Conservation (phyloP, 2,329 filamentous ascomycete genomes). For the Verticillium longisporum region DNA sequence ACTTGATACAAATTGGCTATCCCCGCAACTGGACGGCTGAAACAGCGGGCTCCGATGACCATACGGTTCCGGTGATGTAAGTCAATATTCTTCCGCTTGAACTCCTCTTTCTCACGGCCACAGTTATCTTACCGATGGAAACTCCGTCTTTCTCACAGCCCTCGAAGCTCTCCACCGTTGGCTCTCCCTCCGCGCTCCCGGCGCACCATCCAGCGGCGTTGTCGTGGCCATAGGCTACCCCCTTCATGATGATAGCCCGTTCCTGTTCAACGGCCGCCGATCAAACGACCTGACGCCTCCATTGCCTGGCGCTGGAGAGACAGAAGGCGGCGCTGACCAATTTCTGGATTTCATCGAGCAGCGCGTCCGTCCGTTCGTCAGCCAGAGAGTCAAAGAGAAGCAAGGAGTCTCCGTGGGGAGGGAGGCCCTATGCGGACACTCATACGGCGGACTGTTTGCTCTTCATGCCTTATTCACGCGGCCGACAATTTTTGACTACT, state of each 20-base stretch:
- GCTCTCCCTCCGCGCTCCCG: slow-evolving; percentile 12
- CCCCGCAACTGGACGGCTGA: slow-evolving; percentile 18
- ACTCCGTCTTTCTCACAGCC: slow-evolving; percentile 25
- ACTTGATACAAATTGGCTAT: slow-evolving; percentile 22
- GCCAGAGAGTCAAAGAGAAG: slow-evolving; percentile 18
- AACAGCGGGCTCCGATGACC: slow-evolving; percentile 10
- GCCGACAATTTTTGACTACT: slow-evolving; percentile 33
- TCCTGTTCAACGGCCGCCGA: slow-evolving; percentile 21
- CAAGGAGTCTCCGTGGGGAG: slow-evolving; percentile 19
- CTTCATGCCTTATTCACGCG: slow-evolving; percentile 35
- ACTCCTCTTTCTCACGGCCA: neutral
- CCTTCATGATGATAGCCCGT: slow-evolving; percentile 9
- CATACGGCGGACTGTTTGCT: slow-evolving; percentile 39
- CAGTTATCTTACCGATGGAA: slow-evolving; percentile 26
- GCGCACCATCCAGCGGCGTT: slow-evolving; percentile 18
- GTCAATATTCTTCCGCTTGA: slow-evolving; percentile 1
- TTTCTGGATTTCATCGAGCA: slow-evolving; percentile 36
- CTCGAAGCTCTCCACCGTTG: slow-evolving; percentile 16
- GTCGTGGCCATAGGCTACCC: slow-evolving; percentile 26
- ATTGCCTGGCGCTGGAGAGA: slow-evolving; percentile 14
- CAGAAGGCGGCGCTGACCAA: slow-evolving; percentile 33
- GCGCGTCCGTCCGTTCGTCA: slow-evolving; percentile 26
- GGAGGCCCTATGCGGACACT: slow-evolving; percentile 41
- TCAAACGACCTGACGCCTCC: slow-evolving; percentile 22
- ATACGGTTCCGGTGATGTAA: slow-evolving; percentile 17